These are phyloP conservation scores for Scortechinia acanthostroma DNA, from an alignment of 2,329 filamentous ascomycete species.

Conservation along the genomic window DNA sequence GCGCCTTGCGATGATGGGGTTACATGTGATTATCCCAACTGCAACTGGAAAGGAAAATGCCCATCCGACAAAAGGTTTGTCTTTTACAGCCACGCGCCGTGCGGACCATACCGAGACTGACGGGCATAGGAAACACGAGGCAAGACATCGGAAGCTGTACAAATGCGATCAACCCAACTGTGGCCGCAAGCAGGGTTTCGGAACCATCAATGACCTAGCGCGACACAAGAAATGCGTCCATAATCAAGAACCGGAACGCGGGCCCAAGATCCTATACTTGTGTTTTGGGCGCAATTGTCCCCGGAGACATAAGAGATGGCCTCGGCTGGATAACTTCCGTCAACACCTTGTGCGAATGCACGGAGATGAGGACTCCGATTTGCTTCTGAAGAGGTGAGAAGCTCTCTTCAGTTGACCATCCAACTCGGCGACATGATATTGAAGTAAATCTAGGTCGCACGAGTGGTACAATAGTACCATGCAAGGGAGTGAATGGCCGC, in stretches of 20 bases:
- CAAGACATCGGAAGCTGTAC: conserved; percentile 63
- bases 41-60: neutral
- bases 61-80: neutral
- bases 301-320: conserved; percentile 65
- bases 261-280: conserved; percentile 42
- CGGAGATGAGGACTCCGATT: neutral
- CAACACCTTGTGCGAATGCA: conserved; percentile 72
- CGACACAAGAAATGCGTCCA: conserved; percentile 73
- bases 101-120: neutral
- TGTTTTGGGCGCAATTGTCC: conserved; percentile 51
- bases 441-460: too few species aligned
- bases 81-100: neutral
- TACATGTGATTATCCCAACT: neutral
- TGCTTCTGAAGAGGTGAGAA: neutral
- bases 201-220: conserved; percentile 74
- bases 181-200: conserved; percentile 58
- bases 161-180: conserved; percentile 54
- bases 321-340: conserved; percentile 78
- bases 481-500: too few species aligned
- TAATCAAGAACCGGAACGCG: conserved; percentile 30
- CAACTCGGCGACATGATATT: too few species aligned
- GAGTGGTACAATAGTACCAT: too few species aligned
- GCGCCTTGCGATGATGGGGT: too few species aligned
- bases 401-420: too few species aligned
- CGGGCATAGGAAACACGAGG: conserved; percentile 61